Conservation (phyloP, 306 rosid species). For the Cucurbita ficifolia region DNA sequence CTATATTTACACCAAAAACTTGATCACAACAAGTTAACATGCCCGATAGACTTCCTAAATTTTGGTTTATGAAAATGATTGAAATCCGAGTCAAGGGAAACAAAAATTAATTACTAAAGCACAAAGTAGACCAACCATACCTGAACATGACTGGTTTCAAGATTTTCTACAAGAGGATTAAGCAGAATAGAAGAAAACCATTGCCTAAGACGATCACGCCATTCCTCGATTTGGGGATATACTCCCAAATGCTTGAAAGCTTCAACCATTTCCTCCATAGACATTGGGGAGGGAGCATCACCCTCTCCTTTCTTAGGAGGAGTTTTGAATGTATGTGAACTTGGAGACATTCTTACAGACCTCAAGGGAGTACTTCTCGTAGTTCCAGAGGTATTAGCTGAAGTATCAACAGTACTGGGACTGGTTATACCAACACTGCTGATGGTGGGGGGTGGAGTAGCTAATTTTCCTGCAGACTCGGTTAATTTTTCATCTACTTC, state of each 20-base stretch:
- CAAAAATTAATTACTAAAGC: background rate
- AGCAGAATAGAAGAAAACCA: slow-evolving; percentile 80
- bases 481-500: slow-evolving; percentile 66
- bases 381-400: slow-evolving; percentile 67
- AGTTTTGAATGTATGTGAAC: slow-evolving; percentile 76
- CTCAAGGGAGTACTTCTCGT: slow-evolving; percentile 78
- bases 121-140: slow-evolving; percentile 17
- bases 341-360: slow-evolving; percentile 95
- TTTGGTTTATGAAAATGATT: background rate
- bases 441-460: slow-evolving; percentile 81
- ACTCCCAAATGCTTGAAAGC: slow-evolving; percentile 70
- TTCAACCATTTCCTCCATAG: slow-evolving; percentile 72
- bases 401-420: slow-evolving; percentile 45
- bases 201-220: slow-evolving; percentile 85
- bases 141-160: slow-evolving; percentile 76
- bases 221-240: slow-evolving; percentile 87
- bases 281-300: slow-evolving; percentile 82
- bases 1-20: background rate
- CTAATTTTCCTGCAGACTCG: slow-evolving; percentile 63
- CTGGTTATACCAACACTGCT: slow-evolving; percentile 59
- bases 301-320: slow-evolving; percentile 89
- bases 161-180: slow-evolving; percentile 59
- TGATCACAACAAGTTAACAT: background rate
- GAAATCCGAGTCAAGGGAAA: background rate
- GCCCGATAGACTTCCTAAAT: background rate